Base-by-base conservation (phyloP, 2,329 filamentous ascomycete species). In the Phyllosticta capitalensis region DNA sequence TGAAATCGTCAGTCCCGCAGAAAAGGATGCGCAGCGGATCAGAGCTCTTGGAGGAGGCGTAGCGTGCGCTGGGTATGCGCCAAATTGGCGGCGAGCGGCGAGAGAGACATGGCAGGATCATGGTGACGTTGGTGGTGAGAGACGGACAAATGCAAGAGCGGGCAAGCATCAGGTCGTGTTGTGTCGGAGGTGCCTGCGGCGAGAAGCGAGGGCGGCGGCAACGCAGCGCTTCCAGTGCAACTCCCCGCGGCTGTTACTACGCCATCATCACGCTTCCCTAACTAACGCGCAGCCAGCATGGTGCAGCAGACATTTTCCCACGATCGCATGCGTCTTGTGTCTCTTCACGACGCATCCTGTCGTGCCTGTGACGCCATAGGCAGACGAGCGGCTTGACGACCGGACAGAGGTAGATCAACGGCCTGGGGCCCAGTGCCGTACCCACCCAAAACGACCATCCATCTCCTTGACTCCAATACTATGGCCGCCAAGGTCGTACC, bases 1-100 rank as follows among this genome's bases (percentile, higher is more conserved):
- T 96, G 74, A 97, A 96, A 2, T 85, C 80, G 72, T 99, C 94
- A 2, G 92, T 94, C 63, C 94, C 94, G 74, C 92, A 97, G 75
- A 96, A 99, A 3, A 99, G 81, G 58, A 99, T 90, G 33, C 86
- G 82, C 30, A 99, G 78, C 2, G 90, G 88, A 17, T 50, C 9
- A 10, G 52, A 24, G 20, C 51, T 17, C 6, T 52, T 58, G 9
- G 12, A 66, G 66, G 60, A 20, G 60, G 54, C 62, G 62, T 30
- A 60, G 54, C 55, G 63, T 62, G 56, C 19, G 52, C 21, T 58
- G 19, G 14, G 61, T 17, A 54, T 5, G 21, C 12, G 19, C 21
- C 21, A n/a, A 22, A 30, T 14, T 22, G 22, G 5, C 5, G n/a
- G 9, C 10, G 38, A 21, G 21, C 19, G 58, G 6, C 9, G 21